phyloP scores from a whole-genome alignment of 371 early-diverging fungal genomes.

The Catenaria anguillulae region DNA sequence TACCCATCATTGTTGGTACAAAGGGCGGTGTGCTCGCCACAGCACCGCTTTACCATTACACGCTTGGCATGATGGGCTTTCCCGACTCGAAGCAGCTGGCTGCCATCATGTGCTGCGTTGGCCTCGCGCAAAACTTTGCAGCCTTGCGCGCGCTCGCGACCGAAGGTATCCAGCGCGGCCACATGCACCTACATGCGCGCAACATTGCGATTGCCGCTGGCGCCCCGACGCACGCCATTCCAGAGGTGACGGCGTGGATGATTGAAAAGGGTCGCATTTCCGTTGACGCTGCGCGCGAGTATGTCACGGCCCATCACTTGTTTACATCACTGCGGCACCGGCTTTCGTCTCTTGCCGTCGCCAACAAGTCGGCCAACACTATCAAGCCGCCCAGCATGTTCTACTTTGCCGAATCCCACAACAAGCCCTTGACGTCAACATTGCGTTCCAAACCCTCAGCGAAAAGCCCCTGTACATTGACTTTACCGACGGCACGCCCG shows the following conservation, averaged over 20 bases:
- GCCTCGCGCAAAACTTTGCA: conserved; percentile 57
- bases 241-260: conserved; percentile 44
- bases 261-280: conserved; percentile 40
- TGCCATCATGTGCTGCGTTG: conserved; percentile 41
- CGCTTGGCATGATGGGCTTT: conserved; percentile 41
- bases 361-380: background rate
- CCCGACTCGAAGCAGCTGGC: conserved; percentile 41
- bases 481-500: conserved; percentile 7
- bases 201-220: conserved; percentile 56
- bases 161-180: conserved; percentile 54
- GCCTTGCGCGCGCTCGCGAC: conserved; percentile 49
- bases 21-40: conserved; percentile 50
- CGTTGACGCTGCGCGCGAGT: conserved; percentile 33
- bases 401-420: conserved; percentile 25
- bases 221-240: conserved; percentile 41
- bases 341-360: no score
- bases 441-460: conserved; percentile 31
- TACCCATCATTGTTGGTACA: conserved; percentile 51
- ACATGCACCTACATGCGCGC: conserved; percentile 45
- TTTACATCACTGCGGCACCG: conserved; percentile 13
- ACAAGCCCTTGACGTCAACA: no score
- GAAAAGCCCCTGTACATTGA: conserved; percentile 22
- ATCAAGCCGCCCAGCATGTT: conserved; percentile 26
- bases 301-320: conserved; percentile 30
- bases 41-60: conserved; percentile 42